Evolutionary conservation across 768 basidiomycete genomes (phyloP).

Genomic region (Psilocybe azurescens): DNA sequence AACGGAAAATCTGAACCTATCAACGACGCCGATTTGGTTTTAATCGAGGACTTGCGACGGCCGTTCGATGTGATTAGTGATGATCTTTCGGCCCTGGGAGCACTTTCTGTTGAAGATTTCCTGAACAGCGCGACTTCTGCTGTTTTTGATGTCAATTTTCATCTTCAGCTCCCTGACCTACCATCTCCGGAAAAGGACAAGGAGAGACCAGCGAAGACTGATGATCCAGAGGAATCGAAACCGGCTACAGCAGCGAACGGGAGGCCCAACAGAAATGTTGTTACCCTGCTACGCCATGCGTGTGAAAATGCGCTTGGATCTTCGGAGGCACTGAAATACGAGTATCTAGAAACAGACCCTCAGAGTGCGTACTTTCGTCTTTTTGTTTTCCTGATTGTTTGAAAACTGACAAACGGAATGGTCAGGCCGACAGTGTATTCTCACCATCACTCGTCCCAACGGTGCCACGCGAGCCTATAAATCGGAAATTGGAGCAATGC

Average conservation of each 20-base stretch:
- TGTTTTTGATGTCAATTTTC: constrained; percentile 24
- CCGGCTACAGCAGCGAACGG: background rate
- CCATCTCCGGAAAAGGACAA: constrained; percentile 20
- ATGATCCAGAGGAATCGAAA: constrained; percentile 14
- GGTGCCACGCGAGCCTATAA: constrained; percentile 58
- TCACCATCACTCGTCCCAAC: constrained; percentile 63
- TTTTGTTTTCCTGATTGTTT: background rate
- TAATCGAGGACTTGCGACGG: constrained; percentile 24
- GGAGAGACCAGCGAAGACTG: constrained; percentile 13
- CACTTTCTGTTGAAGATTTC: constrained; percentile 33
- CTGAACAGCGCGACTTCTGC: constrained; percentile 24
- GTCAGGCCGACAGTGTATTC: constrained; percentile 62
- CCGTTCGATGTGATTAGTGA: constrained; percentile 29
- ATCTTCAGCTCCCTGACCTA: constrained; percentile 24
- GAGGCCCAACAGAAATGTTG: constrained; percentile 15
- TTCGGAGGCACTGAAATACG: constrained; percentile 47
- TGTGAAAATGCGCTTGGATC: constrained; percentile 49
- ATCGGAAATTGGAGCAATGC: constrained; percentile 47
- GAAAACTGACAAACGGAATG: background rate
- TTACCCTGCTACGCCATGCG: constrained; percentile 45
- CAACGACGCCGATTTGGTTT: constrained; percentile 21
- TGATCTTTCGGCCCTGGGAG: constrained; percentile 30
- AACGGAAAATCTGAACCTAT: background rate
- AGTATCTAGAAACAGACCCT: constrained; percentile 47
- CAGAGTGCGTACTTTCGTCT: constrained; percentile 34